A percentile compares a stretch with the other conserved stretches of the same genome.
Evolutionary conservation across 192 early-diverging fungal genomes (phyloP).

Genomic region (Linnemannia exigua): DNA sequence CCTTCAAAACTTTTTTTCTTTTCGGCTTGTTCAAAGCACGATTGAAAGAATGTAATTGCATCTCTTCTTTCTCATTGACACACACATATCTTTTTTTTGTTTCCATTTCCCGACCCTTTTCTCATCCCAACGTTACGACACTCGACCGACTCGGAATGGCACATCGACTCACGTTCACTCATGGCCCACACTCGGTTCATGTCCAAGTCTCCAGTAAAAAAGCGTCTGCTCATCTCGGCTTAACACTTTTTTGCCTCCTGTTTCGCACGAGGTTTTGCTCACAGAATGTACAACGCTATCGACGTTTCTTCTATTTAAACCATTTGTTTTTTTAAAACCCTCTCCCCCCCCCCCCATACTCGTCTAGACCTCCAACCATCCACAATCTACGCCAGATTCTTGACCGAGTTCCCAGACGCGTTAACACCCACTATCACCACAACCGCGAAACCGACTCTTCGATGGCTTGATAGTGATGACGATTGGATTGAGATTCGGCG

Average conservation of each 20-base stretch:
- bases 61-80: too few species aligned
- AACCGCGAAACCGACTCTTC: neutral
- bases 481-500: constrained; percentile 50
- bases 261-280: too few species aligned
- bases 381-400: constrained; percentile 31
- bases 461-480: constrained; percentile 38
- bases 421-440: neutral
- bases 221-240: neutral
- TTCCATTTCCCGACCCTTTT: too few species aligned
- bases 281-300: too few species aligned
- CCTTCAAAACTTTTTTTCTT: too few species aligned
- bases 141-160: constrained; percentile 13
- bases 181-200: constrained; percentile 32
- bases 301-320: too few species aligned
- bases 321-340: neutral
- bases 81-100: too few species aligned
- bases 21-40: too few species aligned
- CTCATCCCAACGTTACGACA: neutral
- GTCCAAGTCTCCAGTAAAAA: constrained; percentile 26
- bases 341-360: too few species aligned
- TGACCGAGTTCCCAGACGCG: constrained; percentile 37
- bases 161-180: constrained; percentile 36
- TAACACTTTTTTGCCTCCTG: neutral
- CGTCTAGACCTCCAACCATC: constrained; percentile 26
- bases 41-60: too few species aligned